Conservation (phyloP, 2,329 filamentous ascomycete genomes). For the Claviceps monticola region DNA sequence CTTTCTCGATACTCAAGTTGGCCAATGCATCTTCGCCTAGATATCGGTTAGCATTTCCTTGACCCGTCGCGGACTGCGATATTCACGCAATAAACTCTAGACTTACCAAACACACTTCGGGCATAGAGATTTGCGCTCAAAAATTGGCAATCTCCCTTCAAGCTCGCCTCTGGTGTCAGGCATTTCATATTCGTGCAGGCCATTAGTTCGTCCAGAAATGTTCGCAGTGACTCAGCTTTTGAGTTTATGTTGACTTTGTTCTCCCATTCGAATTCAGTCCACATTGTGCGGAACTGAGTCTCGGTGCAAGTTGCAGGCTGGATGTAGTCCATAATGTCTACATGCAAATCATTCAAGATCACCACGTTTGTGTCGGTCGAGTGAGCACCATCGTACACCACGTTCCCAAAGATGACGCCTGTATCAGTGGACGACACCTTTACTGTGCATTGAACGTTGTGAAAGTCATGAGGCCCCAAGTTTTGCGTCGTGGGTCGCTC, state of each 20-base stretch:
- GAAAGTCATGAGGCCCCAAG: slow-evolving; percentile 86
- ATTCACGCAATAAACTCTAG: neutral
- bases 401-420: slow-evolving; percentile 96
- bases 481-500: slow-evolving; percentile 95
- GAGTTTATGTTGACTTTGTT: slow-evolving; percentile 99
- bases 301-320: slow-evolving; percentile 93
- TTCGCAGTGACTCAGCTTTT: slow-evolving; percentile 80
- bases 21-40: slow-evolving; percentile 93
- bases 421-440: slow-evolving; percentile 98
- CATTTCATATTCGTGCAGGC: slow-evolving; percentile 98
- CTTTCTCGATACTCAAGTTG: slow-evolving; percentile 95
- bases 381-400: slow-evolving; percentile 89
- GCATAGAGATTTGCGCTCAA: slow-evolving; percentile 94
- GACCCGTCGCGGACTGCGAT: neutral
- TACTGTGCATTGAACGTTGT: slow-evolving; percentile 96
- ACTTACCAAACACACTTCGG: slow-evolving; percentile 92
- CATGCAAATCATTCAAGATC: slow-evolving; percentile 93
- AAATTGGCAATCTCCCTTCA: slow-evolving; percentile 97
- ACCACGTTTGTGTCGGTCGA: slow-evolving; percentile 92
- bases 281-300: slow-evolving; percentile 99
- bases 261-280: slow-evolving; percentile 99
- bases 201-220: slow-evolving; percentile 92
- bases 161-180: slow-evolving; percentile 84
- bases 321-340: slow-evolving; percentile 99
- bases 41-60: slow-evolving; percentile 11